Base-by-base conservation (phyloP, 2,329 filamentous ascomycete species). In the Colletotrichum plurivorum region DNA sequence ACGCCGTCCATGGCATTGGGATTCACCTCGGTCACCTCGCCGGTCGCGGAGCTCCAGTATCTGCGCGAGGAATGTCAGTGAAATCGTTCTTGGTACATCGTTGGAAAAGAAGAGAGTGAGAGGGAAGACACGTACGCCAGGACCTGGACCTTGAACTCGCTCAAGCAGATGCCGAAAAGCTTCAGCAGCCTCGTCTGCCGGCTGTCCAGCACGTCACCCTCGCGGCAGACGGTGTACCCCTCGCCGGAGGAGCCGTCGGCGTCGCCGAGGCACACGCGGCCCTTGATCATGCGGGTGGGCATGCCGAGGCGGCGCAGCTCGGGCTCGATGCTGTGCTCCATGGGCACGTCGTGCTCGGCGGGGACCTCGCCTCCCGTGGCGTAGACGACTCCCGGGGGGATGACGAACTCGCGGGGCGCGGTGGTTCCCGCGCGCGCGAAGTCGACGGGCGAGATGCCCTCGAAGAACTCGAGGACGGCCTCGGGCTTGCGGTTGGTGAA, bases 171-270 rank as follows among this genome's bases (percentile, higher is more conserved):
- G 61, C 94, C 92, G 82, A 99, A 98, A 76, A 97, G 87, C 89
- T 98, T 98, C 81, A 99, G 82, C 77, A 99, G 84, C 72, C 94
- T 92, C 66, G 96, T 98, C 87, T 99, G 96, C 75, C 95, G 89
- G 73, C 93, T 95, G 81, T 98, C 95, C 73, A 99, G 83, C 52
- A 90, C 87, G 78, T 98, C 90, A 12, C 95, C 96, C 80, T 94
- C 91, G 76, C 90, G 90, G 84, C 95, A 98, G 57, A 99, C 90
- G 10, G 87, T 87, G 78, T 95, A 97, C n/a, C 84, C 84, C 63
- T 84, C 83, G 52, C 79, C 83, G 65, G 81, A 77, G 65, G 81
- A 77, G 9, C 73, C 76, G 25, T 85, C 84, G 57, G 86, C 86
- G 73, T 82, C 83, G 67, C 87, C 87, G 58, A 98, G 85, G 72